Evolutionary conservation across 192 early-diverging fungal genomes (phyloP).

Genomic region (Piromyces sp.): DNA sequence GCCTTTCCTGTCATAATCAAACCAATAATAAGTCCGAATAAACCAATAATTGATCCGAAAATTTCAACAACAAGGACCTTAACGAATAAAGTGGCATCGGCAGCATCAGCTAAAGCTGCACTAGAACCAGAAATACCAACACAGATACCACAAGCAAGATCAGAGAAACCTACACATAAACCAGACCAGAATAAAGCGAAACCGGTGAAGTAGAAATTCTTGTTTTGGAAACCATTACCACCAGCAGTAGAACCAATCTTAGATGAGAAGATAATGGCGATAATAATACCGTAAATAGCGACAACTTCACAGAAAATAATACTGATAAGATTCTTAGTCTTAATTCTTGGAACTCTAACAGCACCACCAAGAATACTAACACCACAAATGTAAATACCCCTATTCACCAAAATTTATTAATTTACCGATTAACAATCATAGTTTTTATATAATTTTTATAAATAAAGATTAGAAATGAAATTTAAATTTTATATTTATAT

Average conservation of each 20-base stretch:
- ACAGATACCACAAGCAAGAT: constrained; percentile 80
- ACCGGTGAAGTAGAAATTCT: constrained; percentile 63
- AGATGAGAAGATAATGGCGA: constrained; percentile 88
- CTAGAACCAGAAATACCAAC: constrained; percentile 87
- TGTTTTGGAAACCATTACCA: constrained; percentile 11
- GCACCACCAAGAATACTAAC: constrained; percentile 73
- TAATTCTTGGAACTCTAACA: constrained; percentile 76
- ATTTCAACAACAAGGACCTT: constrained; percentile 96
- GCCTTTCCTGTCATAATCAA: constrained; percentile 50
- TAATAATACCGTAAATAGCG: constrained; percentile 96
- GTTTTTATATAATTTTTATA: no score
- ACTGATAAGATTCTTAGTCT: constrained; percentile 91
- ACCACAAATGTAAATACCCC: constrained; percentile 94
- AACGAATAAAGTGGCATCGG: constrained; percentile 85
- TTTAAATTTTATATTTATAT: no score
- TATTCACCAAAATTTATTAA: no score
- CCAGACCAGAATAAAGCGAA: constrained; percentile 91
- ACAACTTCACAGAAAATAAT: constrained; percentile 99
- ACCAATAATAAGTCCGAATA: constrained; percentile 93
- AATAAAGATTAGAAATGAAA: no score
- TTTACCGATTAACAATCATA: no score
- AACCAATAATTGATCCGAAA: constrained; percentile 84
- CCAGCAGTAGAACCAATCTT: constrained; percentile 41
- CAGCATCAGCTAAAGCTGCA: constrained; percentile 89
- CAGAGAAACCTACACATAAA: constrained; percentile 81